Evolutionary conservation across 164 flowering plant species (phyloP).

Genomic region (Sextonia rubra): DNA sequence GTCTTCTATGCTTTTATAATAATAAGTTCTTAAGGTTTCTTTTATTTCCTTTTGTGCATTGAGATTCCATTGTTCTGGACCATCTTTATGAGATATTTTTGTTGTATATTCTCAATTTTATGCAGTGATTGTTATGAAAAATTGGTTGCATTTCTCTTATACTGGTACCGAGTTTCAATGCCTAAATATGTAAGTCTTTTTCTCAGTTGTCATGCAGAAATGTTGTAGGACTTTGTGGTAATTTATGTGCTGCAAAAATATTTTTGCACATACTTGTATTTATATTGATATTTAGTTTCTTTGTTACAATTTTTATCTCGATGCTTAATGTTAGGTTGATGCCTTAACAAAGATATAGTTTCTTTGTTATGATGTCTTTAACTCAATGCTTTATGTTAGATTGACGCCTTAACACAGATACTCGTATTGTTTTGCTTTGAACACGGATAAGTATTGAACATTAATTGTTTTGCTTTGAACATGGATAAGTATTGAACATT

Average conservation of each 20-base stretch:
- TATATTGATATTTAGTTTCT: neutral
- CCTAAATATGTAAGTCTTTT: constrained; percentile 55
- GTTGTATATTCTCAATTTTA: neutral
- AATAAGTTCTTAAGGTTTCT: neutral
- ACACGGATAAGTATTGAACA: too few relatives aligned
- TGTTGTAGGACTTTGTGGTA: neutral
- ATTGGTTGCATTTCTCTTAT: constrained; percentile 68
- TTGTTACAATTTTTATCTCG: neutral
- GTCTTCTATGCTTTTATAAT: neutral
- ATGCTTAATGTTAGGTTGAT: too few relatives aligned
- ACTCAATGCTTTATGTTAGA: neutral
- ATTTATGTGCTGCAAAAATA: neutral
- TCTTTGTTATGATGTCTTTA: neutral
- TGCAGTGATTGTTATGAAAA: constrained; percentile 75
- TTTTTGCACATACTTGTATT: neutral
- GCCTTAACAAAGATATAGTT: neutral
- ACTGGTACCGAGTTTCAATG: constrained; percentile 76
- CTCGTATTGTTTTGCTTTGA: too few relatives aligned
- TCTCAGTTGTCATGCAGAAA: neutral
- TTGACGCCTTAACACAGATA: neutral
- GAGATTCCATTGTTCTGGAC: neutral
- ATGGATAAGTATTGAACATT: too few relatives aligned
- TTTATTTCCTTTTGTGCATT: neutral
- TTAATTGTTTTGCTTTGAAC: too few relatives aligned
- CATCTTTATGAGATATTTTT: neutral